phyloP scores from a whole-genome alignment of 2,329 filamentous ascomycete genomes.

The Calcarisporium arbuscula region DNA sequence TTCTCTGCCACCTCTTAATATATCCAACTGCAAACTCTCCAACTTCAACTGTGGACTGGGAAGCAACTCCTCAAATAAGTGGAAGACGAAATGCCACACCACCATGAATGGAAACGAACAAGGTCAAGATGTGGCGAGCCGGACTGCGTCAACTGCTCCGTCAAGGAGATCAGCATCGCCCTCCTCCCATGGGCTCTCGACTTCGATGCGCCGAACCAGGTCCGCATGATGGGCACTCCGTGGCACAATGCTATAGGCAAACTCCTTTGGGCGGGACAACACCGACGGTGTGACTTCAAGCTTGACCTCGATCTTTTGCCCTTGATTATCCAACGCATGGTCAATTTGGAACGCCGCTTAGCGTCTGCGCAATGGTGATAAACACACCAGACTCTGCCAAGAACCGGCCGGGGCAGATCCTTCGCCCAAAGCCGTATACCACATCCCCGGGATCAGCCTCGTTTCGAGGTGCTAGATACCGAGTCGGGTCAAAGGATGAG shows the following conservation, averaged over 20 bases:
- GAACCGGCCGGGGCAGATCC: conserved; percentile 6
- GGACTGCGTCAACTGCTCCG: too few species aligned
- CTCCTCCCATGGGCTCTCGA: conserved; percentile 17
- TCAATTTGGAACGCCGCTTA: conserved; percentile 37
- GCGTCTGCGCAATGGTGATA: conserved; percentile 1
- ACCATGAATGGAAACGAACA: too few species aligned
- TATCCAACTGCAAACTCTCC: too few species aligned
- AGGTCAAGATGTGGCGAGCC: too few species aligned
- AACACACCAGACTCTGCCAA: conserved; percentile 1
- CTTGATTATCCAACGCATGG: conserved; percentile 14
- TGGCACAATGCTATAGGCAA: conserved; percentile 13
- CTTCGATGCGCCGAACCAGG: conserved; percentile 12
- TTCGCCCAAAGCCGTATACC: conserved; percentile 6
- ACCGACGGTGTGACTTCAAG: conserved; percentile 13
- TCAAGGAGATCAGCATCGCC: conserved; percentile 10
- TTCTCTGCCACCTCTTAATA: too few species aligned
- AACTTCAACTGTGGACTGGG: too few species aligned
- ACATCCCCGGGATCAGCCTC: conserved; percentile 3
- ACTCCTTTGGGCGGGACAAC: conserved; percentile 12
- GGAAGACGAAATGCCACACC: too few species aligned
- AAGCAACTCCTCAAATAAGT: too few species aligned
- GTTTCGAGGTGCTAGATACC: conserved; percentile 8
- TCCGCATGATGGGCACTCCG: conserved; percentile 13
- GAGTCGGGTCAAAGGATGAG: conserved; percentile 1
- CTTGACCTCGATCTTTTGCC: conserved; percentile 13